Evolutionary conservation across 1,284 basidiomycete genomes (phyloP).

Genomic region (Melampsora occidentalis): DNA sequence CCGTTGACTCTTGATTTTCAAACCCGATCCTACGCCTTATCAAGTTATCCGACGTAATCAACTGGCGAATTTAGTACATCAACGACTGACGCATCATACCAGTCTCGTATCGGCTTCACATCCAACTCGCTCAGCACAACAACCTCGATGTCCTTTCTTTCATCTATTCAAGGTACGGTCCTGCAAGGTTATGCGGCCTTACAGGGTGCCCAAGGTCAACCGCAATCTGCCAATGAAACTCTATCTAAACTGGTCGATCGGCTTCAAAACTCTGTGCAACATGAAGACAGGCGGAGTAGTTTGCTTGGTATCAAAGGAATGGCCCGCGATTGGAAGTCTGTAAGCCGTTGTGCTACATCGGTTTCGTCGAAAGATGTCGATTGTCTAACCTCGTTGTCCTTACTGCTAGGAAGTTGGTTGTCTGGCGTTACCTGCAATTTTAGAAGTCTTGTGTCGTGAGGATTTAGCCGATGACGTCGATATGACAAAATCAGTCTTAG

Average conservation of each 20-base stretch:
- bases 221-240: constrained; percentile 76
- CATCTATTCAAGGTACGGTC: constrained; percentile 40
- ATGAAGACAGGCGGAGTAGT: constrained; percentile 86
- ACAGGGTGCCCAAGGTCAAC: constrained; percentile 51
- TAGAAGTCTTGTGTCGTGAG: constrained; percentile 70
- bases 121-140: no score
- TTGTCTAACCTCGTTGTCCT: constrained; percentile 46
- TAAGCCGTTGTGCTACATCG: constrained; percentile 47
- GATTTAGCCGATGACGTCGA: constrained; percentile 85
- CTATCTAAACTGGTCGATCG: constrained; percentile 82
- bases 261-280: constrained; percentile 75
- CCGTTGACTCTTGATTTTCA: no score
- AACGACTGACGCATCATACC: no score
- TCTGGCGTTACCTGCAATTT: constrained; percentile 68
- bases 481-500: constrained; percentile 82
- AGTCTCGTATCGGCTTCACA: no score
- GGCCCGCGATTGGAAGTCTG: constrained; percentile 77
- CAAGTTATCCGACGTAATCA: no score
- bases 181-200: constrained; percentile 43
- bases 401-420: constrained; percentile 67
- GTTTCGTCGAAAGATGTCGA: constrained; percentile 17
- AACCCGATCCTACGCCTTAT: no score
- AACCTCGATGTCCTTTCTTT: constrained; percentile 37
- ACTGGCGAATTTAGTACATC: no score
- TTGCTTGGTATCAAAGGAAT: constrained; percentile 89